Base-by-base conservation (phyloP, 768 basidiomycete genomes). In the Termitomyces sp. region DNA sequence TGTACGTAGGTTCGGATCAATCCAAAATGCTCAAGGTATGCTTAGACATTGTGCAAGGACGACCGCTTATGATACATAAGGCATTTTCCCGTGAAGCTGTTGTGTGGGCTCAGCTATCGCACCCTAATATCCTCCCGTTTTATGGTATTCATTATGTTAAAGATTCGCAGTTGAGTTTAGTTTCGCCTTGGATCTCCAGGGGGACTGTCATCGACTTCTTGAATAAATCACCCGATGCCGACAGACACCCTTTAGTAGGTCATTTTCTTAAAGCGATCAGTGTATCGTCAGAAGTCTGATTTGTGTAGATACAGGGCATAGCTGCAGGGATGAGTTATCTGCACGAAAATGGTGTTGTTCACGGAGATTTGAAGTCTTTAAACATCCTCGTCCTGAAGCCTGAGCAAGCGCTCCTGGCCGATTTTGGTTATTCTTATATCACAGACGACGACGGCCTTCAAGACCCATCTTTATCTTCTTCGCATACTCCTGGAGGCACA, bases 161-260 rank as follows among this genome's bases (percentile, higher is more conserved):
- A 11, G 69, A 72, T 47, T 52, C 50, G 11, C 60, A 70, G 43
- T 58, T 73, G 20, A 69, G 71, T 45, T 67, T 73, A 20, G 70
- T 75, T 2, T 72, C 71, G 1, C 71, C 74, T 6, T 75, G 72
- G 73, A 73, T 74, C 71, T 66, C 68, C 32, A 66, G 68, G 44
- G 73, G 73, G 0, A 72, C 71, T 44, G 60, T 72, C 22, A 65
- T 63, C 35, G 63, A 71, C n/a, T 70, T 53, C 49, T 56, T 70
- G 22, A 36, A 3, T 2, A 28, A 54, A 7, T 33, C 63, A 43
- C 66, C 69, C 2, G 28, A 58, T 4, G 56, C 61, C 2, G 30
- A 62, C 48, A 62, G 69, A 3, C 35, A 5, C 9, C 52, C 46
- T 13, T 48, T 58, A 56, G 63, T 60, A 46, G 32, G 13, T 11